Conservation (phyloP, 768 basidiomycete species). For the Mycena rosella region DNA sequence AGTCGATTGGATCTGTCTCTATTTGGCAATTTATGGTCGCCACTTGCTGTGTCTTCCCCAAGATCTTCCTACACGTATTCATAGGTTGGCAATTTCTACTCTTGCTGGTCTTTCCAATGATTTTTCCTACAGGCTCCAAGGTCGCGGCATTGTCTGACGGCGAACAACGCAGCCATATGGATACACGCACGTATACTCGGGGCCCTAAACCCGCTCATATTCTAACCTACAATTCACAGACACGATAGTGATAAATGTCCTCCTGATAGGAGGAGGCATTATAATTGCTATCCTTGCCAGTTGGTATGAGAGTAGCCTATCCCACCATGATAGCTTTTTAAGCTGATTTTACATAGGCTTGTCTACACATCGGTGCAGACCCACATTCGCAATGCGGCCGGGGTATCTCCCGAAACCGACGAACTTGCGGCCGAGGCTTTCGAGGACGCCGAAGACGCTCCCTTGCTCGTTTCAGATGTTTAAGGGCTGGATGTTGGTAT, state of each 20-base stretch:
- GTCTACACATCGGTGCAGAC: conserved; percentile 74
- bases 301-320: conserved; percentile 62
- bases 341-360: conserved; percentile 57
- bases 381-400: conserved; percentile 69
- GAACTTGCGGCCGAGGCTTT: conserved; percentile 70
- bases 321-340: conserved; percentile 23
- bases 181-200: conserved; percentile 64
- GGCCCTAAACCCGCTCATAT: conserved; percentile 14
- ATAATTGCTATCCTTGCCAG: conserved; percentile 70
- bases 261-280: conserved; percentile 72
- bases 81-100: conserved; percentile 85
- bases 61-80: conserved; percentile 78
- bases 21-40: conserved; percentile 84
- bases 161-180: conserved; percentile 80
- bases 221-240: conserved; percentile 50
- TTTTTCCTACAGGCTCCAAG: conserved; percentile 80
- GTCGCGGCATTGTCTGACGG: conserved; percentile 84
- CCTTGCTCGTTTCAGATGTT: conserved; percentile 57
- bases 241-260: conserved; percentile 74
- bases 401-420: conserved; percentile 60
- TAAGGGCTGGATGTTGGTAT: not conserved
- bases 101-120: conserved; percentile 78
- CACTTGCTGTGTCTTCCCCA: conserved; percentile 79
- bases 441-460: conserved; percentile 71
- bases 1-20: conserved; percentile 82